Evolutionary conservation across 495 filamentous ascomycete genomes (phyloP), one percentile per base, ranked within the genome.

Genomic region (Sabuloglossum arenarium): DNA sequence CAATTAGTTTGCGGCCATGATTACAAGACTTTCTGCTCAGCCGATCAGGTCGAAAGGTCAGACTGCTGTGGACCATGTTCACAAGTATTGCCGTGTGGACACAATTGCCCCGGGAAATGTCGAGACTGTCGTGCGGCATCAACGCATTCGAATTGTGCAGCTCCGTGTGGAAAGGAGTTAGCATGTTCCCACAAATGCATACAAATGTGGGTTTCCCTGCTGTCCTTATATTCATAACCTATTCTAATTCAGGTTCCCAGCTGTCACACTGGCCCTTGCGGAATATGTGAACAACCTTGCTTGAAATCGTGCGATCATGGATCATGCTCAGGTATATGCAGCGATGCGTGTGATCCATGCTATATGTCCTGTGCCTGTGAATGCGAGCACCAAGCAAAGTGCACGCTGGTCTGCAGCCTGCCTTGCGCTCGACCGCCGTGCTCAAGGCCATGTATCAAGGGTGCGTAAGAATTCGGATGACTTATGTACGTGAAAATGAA

Each of bases 371-470:
- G 82, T 60, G 61, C 71, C 8, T 84, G 73, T 43, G 58, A 60
- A 8, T 86, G 83, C 63, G 61, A 70, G 6, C 80, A 85, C 63
- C 64, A 66, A 30, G 67, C 69, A 9, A 56, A 62, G 43, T 82
- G 81, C 57, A 68, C 69, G 16, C 75, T 86, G 74, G 81, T 82
- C 32, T 81, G 73, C 57, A 70, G 70, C 0, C 83, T 78, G 14
- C 76, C 79, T 0, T 76, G 75, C 59, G 75, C 85, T 54, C 71
- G 72, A 47, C 65, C 86, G 0, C 82, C 79, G 25, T 94, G 86
- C 59, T 78, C 76, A 0, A 59, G 71, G 46, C 72, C 85, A 3
- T 91, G 85, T 55, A 62, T 69, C 1, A 67, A 39, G 16, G 34
- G 34, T 39, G 16, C 16, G 34, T 39, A 16, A 8, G 16, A 39